A percentile compares a stretch with the other conserved stretches of the same genome.
Conservation (phyloP, 306 rosid species). For the Hylodesmum podocarpum region DNA sequence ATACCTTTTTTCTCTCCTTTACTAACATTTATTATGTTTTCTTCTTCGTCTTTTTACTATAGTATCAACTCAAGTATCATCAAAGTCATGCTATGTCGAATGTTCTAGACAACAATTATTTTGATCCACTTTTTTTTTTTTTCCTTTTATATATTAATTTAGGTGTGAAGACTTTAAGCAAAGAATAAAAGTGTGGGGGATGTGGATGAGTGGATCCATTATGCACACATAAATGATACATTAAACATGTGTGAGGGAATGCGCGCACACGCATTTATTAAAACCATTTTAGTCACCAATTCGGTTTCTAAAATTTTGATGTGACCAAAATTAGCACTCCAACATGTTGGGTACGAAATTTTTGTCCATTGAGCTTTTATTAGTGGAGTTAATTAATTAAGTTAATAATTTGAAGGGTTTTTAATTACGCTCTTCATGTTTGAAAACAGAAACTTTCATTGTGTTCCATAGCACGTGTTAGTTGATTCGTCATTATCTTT, state of each 20-base stretch:
- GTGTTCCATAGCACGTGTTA: neutral
- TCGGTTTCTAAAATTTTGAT: neutral
- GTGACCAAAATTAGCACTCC: neutral
- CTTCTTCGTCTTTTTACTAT: neutral
- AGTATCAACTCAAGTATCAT: neutral
- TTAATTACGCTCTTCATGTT: neutral
- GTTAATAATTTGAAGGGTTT: neutral
- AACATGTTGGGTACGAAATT: neutral
- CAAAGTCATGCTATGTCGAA: slow-evolving; percentile 29
- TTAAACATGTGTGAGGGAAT: slow-evolving; percentile 5
- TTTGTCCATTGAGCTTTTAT: neutral
- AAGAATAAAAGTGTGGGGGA: slow-evolving; percentile 12
- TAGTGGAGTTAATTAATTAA: neutral
- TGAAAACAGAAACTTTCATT: neutral
- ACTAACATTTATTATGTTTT: slow-evolving; percentile 1
- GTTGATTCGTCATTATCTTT: neutral
- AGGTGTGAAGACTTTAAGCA: slow-evolving; percentile 2
- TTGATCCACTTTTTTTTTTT: neutral
- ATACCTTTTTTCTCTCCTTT: neutral
- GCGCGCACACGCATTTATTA: neutral
- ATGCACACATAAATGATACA: neutral
- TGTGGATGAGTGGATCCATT: neutral
- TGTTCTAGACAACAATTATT: slow-evolving; percentile 29
- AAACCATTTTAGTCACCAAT: neutral
- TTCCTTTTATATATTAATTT: neutral